A percentile compares a stretch with the other conserved stretches of the same genome.
phyloP scores from a whole-genome alignment of 2,329 filamentous ascomycete species.

The Ascochyta viciae-villosae region DNA sequence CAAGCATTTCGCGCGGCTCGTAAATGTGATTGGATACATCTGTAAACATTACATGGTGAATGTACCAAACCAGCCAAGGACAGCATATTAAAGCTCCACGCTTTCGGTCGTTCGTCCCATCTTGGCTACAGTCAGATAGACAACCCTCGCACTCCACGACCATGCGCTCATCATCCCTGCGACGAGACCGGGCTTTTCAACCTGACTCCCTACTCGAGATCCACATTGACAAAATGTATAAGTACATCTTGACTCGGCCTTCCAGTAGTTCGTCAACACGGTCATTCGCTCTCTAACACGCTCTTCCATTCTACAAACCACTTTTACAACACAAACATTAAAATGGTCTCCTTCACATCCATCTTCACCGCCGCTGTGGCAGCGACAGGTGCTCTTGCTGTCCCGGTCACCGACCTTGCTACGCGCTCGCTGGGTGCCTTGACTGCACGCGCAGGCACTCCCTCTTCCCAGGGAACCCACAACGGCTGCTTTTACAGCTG shows the following conservation, averaged over 20 bases:
- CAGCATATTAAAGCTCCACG: slow-evolving; percentile 25
- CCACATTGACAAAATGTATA: slow-evolving; percentile 24
- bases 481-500: slow-evolving; percentile 68
- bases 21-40: slow-evolving; percentile 7
- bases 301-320: slow-evolving; percentile 16
- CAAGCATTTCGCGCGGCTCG: background rate
- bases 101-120: slow-evolving; percentile 21
- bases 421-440: slow-evolving; percentile 45
- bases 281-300: slow-evolving; percentile 18
- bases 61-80: slow-evolving; percentile 23
- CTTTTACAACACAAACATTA: slow-evolving; percentile 13
- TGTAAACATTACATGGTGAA: background rate
- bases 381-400: slow-evolving; percentile 34
- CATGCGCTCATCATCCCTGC: slow-evolving; percentile 22
- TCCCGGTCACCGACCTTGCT: slow-evolving; percentile 44
- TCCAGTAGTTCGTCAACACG: slow-evolving; percentile 16
- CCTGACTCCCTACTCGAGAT: slow-evolving; percentile 9
- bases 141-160: slow-evolving; percentile 16
- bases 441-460: slow-evolving; percentile 49
- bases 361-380: slow-evolving; percentile 36
- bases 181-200: slow-evolving; percentile 12
- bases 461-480: slow-evolving; percentile 59
- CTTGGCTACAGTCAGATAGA: slow-evolving; percentile 28
- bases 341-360: slow-evolving; percentile 41
- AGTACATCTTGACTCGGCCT: slow-evolving; percentile 24